Evolutionary conservation across 208 protist genomes (phyloP).

Genomic region (Sergeia podlipaevii): DNA sequence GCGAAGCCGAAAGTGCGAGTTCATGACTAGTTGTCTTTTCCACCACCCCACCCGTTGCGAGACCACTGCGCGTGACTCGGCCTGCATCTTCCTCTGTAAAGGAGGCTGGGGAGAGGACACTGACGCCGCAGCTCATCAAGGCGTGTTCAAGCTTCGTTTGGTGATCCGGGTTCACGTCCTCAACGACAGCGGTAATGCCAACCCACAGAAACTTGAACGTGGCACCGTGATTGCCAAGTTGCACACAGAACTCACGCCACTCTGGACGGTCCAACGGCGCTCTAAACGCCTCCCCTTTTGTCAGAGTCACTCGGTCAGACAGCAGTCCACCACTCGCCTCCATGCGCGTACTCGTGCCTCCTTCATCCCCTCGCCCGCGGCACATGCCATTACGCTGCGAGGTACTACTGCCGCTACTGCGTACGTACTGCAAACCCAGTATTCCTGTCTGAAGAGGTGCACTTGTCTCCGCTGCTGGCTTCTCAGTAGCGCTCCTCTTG

Average conservation of each 20-base stretch:
- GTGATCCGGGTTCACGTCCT: conserved; percentile 35
- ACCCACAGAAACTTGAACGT: conserved; percentile 49
- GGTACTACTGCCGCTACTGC: background rate
- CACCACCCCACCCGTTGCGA: background rate
- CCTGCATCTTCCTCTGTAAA: background rate
- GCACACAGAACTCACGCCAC: conserved; percentile 40
- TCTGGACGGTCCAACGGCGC: conserved; percentile 26
- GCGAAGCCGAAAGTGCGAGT: conserved; percentile 4
- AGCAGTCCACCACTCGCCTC: background rate
- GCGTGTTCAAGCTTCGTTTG: conserved; percentile 36
- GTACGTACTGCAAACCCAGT: conserved; percentile 12
- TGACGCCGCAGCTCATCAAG: conserved; percentile 50
- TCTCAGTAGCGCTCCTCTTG: too few relatives aligned
- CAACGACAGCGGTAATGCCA: conserved; percentile 33
- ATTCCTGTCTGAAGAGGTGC: conserved; percentile 8
- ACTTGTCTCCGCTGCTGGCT: background rate
- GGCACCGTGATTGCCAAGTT: conserved; percentile 51
- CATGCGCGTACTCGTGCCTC: background rate
- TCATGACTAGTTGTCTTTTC: background rate
- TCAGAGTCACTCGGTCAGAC: background rate
- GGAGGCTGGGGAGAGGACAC: conserved; percentile 10
- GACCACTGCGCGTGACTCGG: background rate
- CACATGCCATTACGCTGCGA: background rate
- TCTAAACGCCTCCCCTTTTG: conserved; percentile 20
- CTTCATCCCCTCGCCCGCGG: background rate